Conservation (phyloP, 345 rosid species). For the Pistacia integerrima region DNA sequence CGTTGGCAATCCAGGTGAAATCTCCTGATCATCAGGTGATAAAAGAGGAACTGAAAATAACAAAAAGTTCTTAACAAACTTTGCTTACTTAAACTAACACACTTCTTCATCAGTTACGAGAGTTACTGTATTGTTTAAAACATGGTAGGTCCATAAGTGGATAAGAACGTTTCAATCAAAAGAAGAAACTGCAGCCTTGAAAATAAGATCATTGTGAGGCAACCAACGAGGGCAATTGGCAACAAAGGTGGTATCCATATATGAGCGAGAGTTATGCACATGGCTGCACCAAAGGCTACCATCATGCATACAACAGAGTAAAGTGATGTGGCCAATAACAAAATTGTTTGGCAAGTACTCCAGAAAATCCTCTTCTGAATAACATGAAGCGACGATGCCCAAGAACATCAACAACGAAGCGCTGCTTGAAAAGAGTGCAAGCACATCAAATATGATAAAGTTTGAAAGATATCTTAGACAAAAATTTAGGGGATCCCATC, state of each 20-base stretch:
- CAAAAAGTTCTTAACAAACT: too few relatives aligned
- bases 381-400: constrained; percentile 17
- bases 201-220: not conserved
- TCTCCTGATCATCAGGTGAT: too few relatives aligned
- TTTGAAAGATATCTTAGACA: not conserved
- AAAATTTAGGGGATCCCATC: not conserved
- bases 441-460: constrained; percentile 7
- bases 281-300: constrained; percentile 9
- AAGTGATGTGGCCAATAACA: not conserved
- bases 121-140: too few relatives aligned
- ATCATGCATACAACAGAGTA: constrained; percentile 15
- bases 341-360: constrained; percentile 2
- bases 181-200: not conserved
- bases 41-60: too few relatives aligned
- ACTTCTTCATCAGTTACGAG: too few relatives aligned
- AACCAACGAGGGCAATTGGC: not conserved
- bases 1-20: too few relatives aligned
- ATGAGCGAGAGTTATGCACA: not conserved
- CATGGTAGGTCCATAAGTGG: too few relatives aligned
- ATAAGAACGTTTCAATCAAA: too few relatives aligned
- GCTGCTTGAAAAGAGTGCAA: constrained; percentile 5
- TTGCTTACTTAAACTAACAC: too few relatives aligned
- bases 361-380: constrained; percentile 7
- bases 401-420: constrained; percentile 9
- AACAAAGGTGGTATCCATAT: too few relatives aligned